Conservation (phyloP, 441 rosid genomes). For the Sinapis alba region DNA sequence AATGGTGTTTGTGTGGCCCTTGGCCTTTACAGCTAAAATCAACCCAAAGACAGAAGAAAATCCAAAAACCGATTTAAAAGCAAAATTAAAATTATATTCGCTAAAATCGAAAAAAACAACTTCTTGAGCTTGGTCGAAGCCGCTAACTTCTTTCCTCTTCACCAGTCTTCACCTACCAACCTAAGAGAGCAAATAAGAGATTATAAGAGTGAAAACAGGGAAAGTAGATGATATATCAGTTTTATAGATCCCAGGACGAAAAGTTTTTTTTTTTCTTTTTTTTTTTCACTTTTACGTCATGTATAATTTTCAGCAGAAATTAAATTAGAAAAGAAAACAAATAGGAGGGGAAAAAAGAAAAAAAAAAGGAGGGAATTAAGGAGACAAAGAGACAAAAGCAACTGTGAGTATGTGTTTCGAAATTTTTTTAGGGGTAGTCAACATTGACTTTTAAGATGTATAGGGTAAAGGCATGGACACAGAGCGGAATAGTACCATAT, state of each 20-base stretch:
- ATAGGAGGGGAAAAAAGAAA: conserved; percentile 17
- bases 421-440: too few relatives aligned
- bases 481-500: too few relatives aligned
- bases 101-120: conserved; percentile 18
- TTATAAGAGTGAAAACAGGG: conserved; percentile 6
- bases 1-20: conserved; percentile 34
- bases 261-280: neutral
- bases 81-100: conserved; percentile 5
- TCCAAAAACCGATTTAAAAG: neutral
- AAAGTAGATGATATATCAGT: conserved; percentile 22
- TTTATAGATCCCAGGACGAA: conserved; percentile 34
- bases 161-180: neutral
- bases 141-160: neutral
- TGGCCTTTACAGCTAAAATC: conserved; percentile 42
- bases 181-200: neutral
- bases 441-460: too few relatives aligned
- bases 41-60: conserved; percentile 31
- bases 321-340: neutral
- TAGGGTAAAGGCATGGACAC: too few relatives aligned
- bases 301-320: neutral
- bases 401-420: neutral
- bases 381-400: conserved; percentile 39
- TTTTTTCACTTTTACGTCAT: conserved; percentile 10
- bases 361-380: conserved; percentile 28
- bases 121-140: conserved; percentile 5